These are phyloP conservation scores for Peltaster fructicola DNA, from an alignment of 2,329 filamentous ascomycete genomes.

Conservation along the genomic window DNA sequence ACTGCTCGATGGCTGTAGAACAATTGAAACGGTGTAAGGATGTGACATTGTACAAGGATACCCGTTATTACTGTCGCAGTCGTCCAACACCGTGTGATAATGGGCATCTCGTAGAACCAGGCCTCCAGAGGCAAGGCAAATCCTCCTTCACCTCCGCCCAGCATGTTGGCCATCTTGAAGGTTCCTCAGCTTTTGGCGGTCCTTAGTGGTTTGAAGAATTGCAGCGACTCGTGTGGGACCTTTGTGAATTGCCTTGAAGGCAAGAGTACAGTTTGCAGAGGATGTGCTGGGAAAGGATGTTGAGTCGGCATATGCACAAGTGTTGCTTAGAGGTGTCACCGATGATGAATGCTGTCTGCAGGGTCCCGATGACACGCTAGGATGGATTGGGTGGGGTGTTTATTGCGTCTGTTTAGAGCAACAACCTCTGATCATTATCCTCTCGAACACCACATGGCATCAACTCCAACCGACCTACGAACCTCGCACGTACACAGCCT, in stretches of 20 bases:
- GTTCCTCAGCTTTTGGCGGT: too few species aligned
- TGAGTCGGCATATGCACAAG: too few species aligned
- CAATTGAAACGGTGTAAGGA: constrained; percentile 83
- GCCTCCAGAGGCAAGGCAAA: constrained; percentile 64
- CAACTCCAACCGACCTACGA: too few species aligned
- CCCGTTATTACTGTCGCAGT: constrained; percentile 78
- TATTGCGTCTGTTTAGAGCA: too few species aligned
- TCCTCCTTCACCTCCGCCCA: constrained; percentile 24
- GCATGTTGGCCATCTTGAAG: constrained; percentile 27
- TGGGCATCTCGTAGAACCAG: constrained; percentile 98
- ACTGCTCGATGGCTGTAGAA: constrained; percentile 94
- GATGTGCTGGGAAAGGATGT: constrained; percentile 3
- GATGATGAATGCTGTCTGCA: too few species aligned
- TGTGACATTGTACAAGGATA: constrained; percentile 78
- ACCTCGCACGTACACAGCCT: too few species aligned
- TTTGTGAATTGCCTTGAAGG: constrained; percentile 7
- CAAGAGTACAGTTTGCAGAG: constrained; percentile 7
- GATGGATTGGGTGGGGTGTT: too few species aligned
- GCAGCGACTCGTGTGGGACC: constrained; percentile 2
- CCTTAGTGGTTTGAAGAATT: too few species aligned
- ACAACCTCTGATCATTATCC: too few species aligned
- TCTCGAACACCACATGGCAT: too few species aligned
- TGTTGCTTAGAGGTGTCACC: too few species aligned
- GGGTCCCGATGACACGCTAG: too few species aligned
- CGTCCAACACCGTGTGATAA: constrained; percentile 94